Evolutionary conservation across 352 stramenopile genomes (phyloP).

Genomic region (Phytophthora meadii): DNA sequence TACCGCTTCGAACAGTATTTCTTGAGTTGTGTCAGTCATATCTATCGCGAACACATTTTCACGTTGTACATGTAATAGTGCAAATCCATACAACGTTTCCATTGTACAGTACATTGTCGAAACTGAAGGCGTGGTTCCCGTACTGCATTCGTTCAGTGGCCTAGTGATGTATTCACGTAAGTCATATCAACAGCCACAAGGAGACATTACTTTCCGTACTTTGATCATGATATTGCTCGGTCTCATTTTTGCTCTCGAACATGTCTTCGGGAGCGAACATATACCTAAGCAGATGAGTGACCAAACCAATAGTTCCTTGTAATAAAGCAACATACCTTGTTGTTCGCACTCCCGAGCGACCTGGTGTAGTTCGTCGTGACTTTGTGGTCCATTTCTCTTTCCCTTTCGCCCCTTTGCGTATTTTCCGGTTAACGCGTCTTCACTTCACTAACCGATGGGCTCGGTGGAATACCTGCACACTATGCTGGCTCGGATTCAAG

Average conservation of each 20-base stretch:
- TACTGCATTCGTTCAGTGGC: conserved; percentile 88
- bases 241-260: conserved; percentile 83
- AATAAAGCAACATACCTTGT: conserved; percentile 54
- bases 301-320: too few species aligned
- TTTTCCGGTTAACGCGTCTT: conserved; percentile 27
- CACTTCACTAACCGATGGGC: conserved; percentile 14
- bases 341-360: conserved; percentile 75
- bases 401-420: background rate
- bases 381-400: conserved; percentile 77
- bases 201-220: conserved; percentile 18
- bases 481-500: conserved; percentile 48
- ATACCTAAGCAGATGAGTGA: conserved; percentile 46
- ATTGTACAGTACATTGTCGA: conserved; percentile 65
- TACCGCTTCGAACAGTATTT: conserved; percentile 76
- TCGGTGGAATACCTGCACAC: conserved; percentile 41
- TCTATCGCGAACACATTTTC: conserved; percentile 33
- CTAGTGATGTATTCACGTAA: conserved; percentile 27
- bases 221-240: conserved; percentile 89
- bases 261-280: conserved; percentile 84
- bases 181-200: background rate
- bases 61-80: background rate
- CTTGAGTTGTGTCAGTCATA: conserved; percentile 83
- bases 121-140: conserved; percentile 87
- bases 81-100: background rate
- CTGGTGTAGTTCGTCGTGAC: conserved; percentile 88